These are phyloP conservation scores for Zangia roseola DNA, from an alignment of 768 basidiomycete genomes.

Conservation along the genomic window DNA sequence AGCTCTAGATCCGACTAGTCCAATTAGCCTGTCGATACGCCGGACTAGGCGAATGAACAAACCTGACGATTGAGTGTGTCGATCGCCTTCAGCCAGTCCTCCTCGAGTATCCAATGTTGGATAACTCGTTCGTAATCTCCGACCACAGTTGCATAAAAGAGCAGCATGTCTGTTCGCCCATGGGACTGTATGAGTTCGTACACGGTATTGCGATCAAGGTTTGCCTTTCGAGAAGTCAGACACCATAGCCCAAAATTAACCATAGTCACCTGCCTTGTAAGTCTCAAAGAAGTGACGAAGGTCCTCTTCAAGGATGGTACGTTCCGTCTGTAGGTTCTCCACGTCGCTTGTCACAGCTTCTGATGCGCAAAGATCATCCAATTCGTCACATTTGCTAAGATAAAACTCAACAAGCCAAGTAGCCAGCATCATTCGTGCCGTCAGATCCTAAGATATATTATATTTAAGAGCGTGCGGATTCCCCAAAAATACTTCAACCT, in stretches of 20 bases:
- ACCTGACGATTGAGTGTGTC: constrained; percentile 91
- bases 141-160: constrained; percentile 81
- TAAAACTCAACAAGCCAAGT: constrained; percentile 99
- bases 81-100: constrained; percentile 89
- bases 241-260: neutral
- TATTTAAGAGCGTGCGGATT: neutral
- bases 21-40: constrained; percentile 1
- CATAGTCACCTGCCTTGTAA: constrained; percentile 65
- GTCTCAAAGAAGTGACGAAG: constrained; percentile 89
- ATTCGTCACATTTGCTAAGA: constrained; percentile 92
- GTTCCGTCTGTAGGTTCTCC: constrained; percentile 80
- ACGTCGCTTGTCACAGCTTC: constrained; percentile 79
- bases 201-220: constrained; percentile 80
- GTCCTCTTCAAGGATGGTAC: constrained; percentile 86
- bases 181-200: constrained; percentile 95
- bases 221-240: constrained; percentile 48
- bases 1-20: constrained; percentile 76
- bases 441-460: constrained; percentile 63
- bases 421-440: constrained; percentile 95
- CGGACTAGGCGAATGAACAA: constrained; percentile 2
- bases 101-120: constrained; percentile 90
- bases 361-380: constrained; percentile 91
- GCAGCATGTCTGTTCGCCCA: constrained; percentile 88
- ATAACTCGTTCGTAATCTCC: constrained; percentile 84
- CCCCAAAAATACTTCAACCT: constrained; percentile 22